Evolutionary conservation across 768 basidiomycete genomes (phyloP), one percentile per base, ranked within the genome.

Genomic region (Lactarius akahatsu): DNA sequence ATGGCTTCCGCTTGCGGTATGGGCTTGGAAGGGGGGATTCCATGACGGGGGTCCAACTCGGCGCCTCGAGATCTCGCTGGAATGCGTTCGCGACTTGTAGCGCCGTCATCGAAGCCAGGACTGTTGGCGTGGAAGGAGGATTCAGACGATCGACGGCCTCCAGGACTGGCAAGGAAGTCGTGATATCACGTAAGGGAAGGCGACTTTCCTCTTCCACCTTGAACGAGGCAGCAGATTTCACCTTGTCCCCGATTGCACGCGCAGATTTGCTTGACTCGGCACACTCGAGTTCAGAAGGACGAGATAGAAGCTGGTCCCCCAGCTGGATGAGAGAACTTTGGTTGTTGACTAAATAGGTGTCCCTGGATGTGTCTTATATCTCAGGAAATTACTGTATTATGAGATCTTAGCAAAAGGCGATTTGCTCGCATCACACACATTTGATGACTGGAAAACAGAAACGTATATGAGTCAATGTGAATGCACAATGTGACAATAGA

Each of bases 1-100:
- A 55, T 56, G 62, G 32, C 58, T 59, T 63, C 41, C 62, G 52
- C 32, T 67, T 67, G 40, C 57, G 57, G 2, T 50, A 57, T 30
- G 62, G 43, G 8, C 26, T 59, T 6, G 32, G 32, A 15, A 26
- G n/a, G 36, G 32, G 8, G 30, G 36, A 43, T 9, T 18, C 23
- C 28, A 18, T 32, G 5, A 32, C n/a, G 9, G 32, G 30, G 18
- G 50, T 32, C 34, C 9, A 30, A 32, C 4, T 23, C 0, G 54
- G 55, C 2, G 10, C 4, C 20, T 36, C 45, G 41, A 61, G 20
- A 30, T 50, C 32, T 28, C 36, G 36, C 26, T 20, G 34, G 6
- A 28, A 16, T 3, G 4, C 2, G 32, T 52, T 32, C 9, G 38
- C 18, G 47, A 23, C 30, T n/a, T 52, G 56, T 40, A 34, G n/a